Conservation (phyloP, 805 yeast species). For the Candida arabinofermentans region DNA sequence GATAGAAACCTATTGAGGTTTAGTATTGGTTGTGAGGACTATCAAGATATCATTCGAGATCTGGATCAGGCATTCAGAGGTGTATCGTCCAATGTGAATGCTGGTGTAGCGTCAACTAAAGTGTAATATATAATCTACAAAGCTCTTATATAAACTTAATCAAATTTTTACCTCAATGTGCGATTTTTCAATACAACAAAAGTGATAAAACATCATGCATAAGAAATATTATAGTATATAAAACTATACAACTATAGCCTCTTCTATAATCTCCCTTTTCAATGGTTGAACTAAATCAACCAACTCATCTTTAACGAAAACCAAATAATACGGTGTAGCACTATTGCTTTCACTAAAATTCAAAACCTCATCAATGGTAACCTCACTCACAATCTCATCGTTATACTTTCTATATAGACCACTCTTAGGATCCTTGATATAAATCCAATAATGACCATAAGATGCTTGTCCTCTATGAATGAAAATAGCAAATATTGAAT, state of each 20-base stretch:
- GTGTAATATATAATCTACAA: too few relatives aligned
- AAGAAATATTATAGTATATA: not conserved
- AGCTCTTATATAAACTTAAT: too few relatives aligned
- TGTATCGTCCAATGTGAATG: too few relatives aligned
- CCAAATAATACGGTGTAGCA: constrained; percentile 93
- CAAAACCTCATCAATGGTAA: constrained; percentile 59
- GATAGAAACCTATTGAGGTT: constrained; percentile 38
- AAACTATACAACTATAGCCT: too few relatives aligned
- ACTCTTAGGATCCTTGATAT: constrained; percentile 70
- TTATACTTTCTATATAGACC: constrained; percentile 83
- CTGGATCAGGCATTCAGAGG: constrained; percentile 36
- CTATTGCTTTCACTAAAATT: constrained; percentile 65
- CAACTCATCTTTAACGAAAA: constrained; percentile 66
- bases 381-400: constrained; percentile 92
- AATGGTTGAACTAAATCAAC: constrained; percentile 61
- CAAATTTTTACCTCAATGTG: too few relatives aligned
- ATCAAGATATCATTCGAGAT: constrained; percentile 47
- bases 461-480: constrained; percentile 95
- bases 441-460: constrained; percentile 97
- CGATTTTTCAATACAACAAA: too few relatives aligned
- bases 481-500: constrained; percentile 84
- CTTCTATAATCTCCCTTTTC: constrained; percentile 39
- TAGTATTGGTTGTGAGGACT: constrained; percentile 52
- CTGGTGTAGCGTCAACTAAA: too few relatives aligned
- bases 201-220: too few relatives aligned